phyloP scores from a whole-genome alignment of 371 early-diverging fungal species.

The Basidiobolus meristosporus region DNA sequence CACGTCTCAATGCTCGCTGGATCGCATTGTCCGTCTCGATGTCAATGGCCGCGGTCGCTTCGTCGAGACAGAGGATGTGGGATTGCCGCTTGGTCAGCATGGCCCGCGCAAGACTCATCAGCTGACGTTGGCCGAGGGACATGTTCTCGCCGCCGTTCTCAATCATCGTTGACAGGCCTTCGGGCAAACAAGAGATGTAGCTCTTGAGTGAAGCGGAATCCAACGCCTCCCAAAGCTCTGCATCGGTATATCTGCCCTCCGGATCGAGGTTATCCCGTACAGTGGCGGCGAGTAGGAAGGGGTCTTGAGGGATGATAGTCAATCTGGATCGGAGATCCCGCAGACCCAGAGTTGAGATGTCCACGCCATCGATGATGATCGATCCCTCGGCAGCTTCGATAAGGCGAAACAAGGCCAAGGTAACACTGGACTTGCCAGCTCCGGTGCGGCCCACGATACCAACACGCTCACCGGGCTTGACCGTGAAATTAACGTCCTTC shows the following conservation, averaged over 20 bases:
- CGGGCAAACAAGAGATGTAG: no score
- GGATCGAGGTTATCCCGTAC: constrained; percentile 61
- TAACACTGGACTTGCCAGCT: constrained; percentile 47
- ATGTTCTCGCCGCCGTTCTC: constrained; percentile 39
- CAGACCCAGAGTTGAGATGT: constrained; percentile 38
- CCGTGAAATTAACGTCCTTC: constrained; percentile 16
- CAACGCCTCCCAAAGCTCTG: constrained; percentile 56
- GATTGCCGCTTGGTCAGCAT: constrained; percentile 50
- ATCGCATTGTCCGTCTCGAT: constrained; percentile 53
- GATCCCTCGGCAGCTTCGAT: constrained; percentile 37
- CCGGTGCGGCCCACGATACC: constrained; percentile 27
- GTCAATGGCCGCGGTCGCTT: constrained; percentile 86
- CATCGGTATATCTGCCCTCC: constrained; percentile 42
- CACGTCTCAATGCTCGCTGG: constrained; percentile 69
- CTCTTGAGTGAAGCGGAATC: no score
- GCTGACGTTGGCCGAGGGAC: constrained; percentile 35
- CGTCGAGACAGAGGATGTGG: constrained; percentile 66
- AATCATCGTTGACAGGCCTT: no score
- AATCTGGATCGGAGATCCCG: constrained; percentile 29
- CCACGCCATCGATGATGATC: constrained; percentile 48
- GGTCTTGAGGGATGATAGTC: constrained; percentile 35
- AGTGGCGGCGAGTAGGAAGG: constrained; percentile 26
- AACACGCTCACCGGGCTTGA: constrained; percentile 14
- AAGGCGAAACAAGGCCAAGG: constrained; percentile 48
- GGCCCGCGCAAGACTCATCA: constrained; percentile 74